A percentile compares a stretch with the other conserved stretches of the same genome.
phyloP scores from a whole-genome alignment of 2,329 filamentous ascomycete genomes.

The Aureobasidium sp. region DNA sequence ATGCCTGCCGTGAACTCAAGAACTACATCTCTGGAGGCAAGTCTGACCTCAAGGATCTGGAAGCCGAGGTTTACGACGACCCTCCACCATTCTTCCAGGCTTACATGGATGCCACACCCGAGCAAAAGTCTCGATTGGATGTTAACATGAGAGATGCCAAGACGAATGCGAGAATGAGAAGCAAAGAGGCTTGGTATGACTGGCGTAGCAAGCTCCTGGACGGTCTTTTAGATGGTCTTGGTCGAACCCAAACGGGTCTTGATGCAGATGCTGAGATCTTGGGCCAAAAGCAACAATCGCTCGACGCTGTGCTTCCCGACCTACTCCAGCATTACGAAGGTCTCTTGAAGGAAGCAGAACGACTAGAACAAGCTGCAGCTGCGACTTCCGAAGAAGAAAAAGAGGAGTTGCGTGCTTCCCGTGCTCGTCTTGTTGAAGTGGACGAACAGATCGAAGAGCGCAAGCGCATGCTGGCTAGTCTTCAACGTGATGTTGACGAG shows the following conservation, averaged over 20 bases:
- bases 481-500: constrained; percentile 60
- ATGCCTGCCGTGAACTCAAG: constrained; percentile 90
- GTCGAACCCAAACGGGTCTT: constrained; percentile 71
- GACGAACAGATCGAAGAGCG: constrained; percentile 66
- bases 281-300: constrained; percentile 58
- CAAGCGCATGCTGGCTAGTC: constrained; percentile 57
- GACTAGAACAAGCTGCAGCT: constrained; percentile 61
- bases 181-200: constrained; percentile 96
- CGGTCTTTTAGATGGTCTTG: constrained; percentile 72
- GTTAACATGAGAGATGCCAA: constrained; percentile 98
- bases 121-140: constrained; percentile 83
- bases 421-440: constrained; percentile 58
- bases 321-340: constrained; percentile 55
- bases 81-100: constrained; percentile 89
- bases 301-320: constrained; percentile 61
- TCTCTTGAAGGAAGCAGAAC: constrained; percentile 56
- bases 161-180: constrained; percentile 78
- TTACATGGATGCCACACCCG: constrained; percentile 77
- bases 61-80: constrained; percentile 78
- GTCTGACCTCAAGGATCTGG: constrained; percentile 82
- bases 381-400: constrained; percentile 76
- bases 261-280: constrained; percentile 63
- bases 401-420: constrained; percentile 65
- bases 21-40: constrained; percentile 93
- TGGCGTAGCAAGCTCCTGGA: constrained; percentile 88